Evolutionary conservation across 169 alveolate genomes (phyloP), one percentile per base, ranked within the genome.

Genomic region (Plasmodium fragile): DNA sequence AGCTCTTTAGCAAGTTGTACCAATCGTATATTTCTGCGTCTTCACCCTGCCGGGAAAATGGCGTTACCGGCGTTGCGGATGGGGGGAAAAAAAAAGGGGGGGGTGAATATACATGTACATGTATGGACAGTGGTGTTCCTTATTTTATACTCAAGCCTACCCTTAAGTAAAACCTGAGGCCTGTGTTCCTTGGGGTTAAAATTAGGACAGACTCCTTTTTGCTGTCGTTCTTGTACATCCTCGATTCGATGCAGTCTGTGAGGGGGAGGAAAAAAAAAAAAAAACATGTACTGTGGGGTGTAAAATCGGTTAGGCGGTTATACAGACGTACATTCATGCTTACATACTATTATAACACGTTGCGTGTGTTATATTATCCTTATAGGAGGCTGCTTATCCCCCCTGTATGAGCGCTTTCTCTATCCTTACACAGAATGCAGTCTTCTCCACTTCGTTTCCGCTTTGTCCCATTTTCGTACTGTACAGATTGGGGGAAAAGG

Each of bases 21-120:
- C 92, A 83, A 41, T 83, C 78, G 49, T 10, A 22, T 83, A 83
- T 83, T n/a, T 83, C 92, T 34, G 34, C 18, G 59, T 83, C 92
- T 7, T 83, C 83, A 13, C 92, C 92, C 92, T 83, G 39, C 8
- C 39, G 32, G 28, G 32, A 43, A 45, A 83, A 70, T 55, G 22
- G 30, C 43, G 34, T 73, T 6, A 32, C 22, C 13, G 11, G n/a
- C n/a, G 16, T 34, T 30, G 43, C 22, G 32, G 16, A 5, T 82
- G 41, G 16, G n/a, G n/a, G n/a, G n/a, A n/a, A n/a, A n/a, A n/a
- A 8, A 65, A 55, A 59, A n/a, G 75, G n/a, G 5, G n/a, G 75
- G n/a, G 5, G n/a, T 1, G 28, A 0, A 22, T 28, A 65, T 65
- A 22, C 39, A 65, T 8, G 75, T 65, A 28, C 5, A 25, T 65